Conservation (phyloP, 208 protist species). For the Wallacemonas sp. region DNA sequence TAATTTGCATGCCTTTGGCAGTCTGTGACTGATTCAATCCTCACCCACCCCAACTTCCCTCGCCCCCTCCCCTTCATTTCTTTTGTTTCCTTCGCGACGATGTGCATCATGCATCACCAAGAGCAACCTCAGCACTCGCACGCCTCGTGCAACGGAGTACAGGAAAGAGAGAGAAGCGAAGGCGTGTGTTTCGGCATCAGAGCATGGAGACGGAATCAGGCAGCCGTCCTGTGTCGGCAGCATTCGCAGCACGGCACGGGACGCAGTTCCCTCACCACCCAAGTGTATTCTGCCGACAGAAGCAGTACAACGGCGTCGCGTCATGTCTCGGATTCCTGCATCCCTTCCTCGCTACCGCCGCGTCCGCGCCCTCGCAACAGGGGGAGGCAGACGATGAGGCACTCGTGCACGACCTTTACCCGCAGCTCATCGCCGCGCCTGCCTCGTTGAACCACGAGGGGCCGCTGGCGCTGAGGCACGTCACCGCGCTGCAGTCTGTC, state of each 20-base stretch:
- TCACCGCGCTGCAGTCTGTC: background rate
- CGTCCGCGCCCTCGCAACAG: background rate
- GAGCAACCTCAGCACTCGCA: background rate
- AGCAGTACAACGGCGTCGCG: slow-evolving; percentile 17
- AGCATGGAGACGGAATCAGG: too few relatives aligned
- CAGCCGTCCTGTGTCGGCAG: too few relatives aligned
- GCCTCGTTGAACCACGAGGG: slow-evolving; percentile 12
- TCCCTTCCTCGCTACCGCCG: slow-evolving; percentile 2
- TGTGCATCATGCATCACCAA: background rate
- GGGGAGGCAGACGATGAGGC: background rate
- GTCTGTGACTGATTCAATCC: too few relatives aligned
- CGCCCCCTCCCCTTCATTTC: background rate
- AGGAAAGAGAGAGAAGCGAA: background rate
- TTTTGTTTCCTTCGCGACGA: too few relatives aligned
- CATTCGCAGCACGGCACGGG: background rate
- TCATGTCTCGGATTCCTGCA: slow-evolving; percentile 6
- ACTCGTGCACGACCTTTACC: background rate
- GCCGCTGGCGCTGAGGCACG: background rate
- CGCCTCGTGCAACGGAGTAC: too few relatives aligned
- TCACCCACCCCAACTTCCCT: background rate
- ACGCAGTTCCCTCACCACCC: slow-evolving; percentile 1
- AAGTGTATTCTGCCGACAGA: slow-evolving; percentile 14
- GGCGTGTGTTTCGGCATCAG: too few relatives aligned
- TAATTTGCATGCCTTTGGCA: too few relatives aligned
- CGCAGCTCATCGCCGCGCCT: background rate